Evolutionary conservation across 371 early-diverging fungal genomes (phyloP).

Genomic region (Apophysomyces elegans): DNA sequence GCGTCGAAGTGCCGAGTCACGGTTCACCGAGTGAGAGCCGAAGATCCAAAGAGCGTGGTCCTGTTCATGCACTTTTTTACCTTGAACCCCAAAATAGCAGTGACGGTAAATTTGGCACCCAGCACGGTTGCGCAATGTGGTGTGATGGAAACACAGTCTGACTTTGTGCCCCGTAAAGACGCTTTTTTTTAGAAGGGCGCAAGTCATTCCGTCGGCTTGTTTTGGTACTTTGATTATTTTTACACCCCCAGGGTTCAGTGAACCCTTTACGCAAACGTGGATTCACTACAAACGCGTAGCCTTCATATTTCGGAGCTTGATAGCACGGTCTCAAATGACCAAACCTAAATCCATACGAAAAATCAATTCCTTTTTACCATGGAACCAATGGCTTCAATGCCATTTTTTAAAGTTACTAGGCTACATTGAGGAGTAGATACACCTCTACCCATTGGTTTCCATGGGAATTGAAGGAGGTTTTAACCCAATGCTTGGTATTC

Average conservation of each 20-base stretch:
- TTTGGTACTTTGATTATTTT: conserved; percentile 7
- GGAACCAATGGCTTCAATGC: no score
- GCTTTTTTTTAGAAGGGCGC: neutral
- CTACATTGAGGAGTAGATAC: no score
- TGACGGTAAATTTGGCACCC: neutral
- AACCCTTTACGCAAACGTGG: conserved; percentile 3
- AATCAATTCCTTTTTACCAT: no score
- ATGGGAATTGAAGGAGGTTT: no score
- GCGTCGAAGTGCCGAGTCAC: neutral
- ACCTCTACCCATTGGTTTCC: no score
- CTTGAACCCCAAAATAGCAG: no score
- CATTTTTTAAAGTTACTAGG: no score
- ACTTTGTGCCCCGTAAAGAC: neutral
- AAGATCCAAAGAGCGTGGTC: neutral
- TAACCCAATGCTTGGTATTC: no score
- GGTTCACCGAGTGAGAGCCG: neutral
- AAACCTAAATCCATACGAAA: no score
- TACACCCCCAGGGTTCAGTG: conserved; percentile 10
- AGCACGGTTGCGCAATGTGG: conserved; percentile 4
- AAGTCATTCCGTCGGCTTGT: neutral
- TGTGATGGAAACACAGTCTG: conserved; percentile 1
- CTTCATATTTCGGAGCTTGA: no score
- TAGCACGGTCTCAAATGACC: no score
- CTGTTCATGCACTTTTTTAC: neutral
- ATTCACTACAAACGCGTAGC: no score